Percentiles rank a stretch among this genome's conserved stretches.
These are phyloP conservation scores for Dimargaris cristalligena DNA, from an alignment of 192 early-diverging fungal species.

Conservation along the genomic window DNA sequence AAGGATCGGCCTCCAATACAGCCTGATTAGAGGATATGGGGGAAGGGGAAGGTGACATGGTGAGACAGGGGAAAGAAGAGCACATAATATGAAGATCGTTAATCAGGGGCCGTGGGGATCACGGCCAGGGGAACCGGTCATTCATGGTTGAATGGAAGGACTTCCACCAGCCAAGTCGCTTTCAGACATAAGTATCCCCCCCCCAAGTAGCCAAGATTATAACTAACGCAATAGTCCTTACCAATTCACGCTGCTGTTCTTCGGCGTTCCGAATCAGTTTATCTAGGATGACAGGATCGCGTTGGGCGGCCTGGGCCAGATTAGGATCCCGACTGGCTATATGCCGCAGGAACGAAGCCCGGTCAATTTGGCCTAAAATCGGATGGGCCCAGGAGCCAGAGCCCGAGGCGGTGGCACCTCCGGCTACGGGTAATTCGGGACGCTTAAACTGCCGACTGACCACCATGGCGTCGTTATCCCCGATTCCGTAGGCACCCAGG, in stretches of 20 bases:
- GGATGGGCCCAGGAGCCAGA: not conserved
- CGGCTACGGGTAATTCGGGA: conserved; percentile 1
- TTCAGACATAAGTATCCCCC: not conserved
- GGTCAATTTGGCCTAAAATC: too few species aligned
- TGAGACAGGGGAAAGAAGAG: conserved; percentile 20
- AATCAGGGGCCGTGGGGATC: conserved; percentile 14
- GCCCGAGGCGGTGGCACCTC: conserved; percentile 3
- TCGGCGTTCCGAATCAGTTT: not conserved
- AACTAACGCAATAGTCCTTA: not conserved
- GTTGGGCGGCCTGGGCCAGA: conserved; percentile 1
- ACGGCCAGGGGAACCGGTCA: conserved; percentile 12
- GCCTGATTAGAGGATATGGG: conserved; percentile 24
- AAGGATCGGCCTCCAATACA: conserved; percentile 59
- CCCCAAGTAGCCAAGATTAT: too few species aligned
- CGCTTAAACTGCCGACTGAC: conserved; percentile 35
- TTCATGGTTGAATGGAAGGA: conserved; percentile 1
- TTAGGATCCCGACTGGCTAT: not conserved
- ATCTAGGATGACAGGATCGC: not conserved
- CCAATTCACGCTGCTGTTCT: not conserved
- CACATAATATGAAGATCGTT: not conserved
- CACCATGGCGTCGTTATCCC: conserved; percentile 43
- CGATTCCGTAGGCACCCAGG: conserved; percentile 44
- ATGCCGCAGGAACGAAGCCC: not conserved
- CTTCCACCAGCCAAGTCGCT: not conserved
- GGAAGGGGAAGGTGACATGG: conserved; percentile 17